Base-by-base conservation (phyloP, 345 rosid species). In the Eutrema japonicum region DNA sequence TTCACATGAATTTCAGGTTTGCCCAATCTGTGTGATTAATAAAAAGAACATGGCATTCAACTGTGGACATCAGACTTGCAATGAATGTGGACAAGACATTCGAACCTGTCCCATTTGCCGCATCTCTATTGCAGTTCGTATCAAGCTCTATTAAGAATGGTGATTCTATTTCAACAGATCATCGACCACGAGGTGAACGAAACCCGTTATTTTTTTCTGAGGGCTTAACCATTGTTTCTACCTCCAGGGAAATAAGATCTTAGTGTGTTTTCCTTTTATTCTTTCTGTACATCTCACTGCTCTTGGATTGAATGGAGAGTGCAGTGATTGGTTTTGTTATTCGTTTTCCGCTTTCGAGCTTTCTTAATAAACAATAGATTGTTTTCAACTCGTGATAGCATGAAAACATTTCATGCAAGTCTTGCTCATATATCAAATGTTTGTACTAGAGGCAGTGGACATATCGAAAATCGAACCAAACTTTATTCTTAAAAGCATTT, bases 41-140 rank as follows among this genome's bases (percentile, higher is more conserved):
- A 70, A 73, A 46, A 88, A 87, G 69, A 79, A 86, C 80, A 83
- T 88, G 96, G 91, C 96, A 70, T 90, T 92, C 51, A 90, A 89
- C 48, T 90, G 98, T 45, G 95, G 98, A 12, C 98, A 92, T 77
- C 96, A 85, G 87, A 88, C 92, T 27, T 92, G 96, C 82, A 78
- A 85, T 52, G 82, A 75, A 18, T 92, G 97, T 72, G 96, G 94
- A 64, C 83, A 92, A 75, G 83, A 76, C 74, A 88, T 89, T 41
- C 65, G 69, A 41, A 37, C 16, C n/a, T 89, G 97, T 78, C 97
- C 94, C 69, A 89, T 92, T 40, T 92, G 97, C 73, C 88, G 95
- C 72, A 73, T 68, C 57, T 27, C 78, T 0, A 85, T 88, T 74
- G 54, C 78, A 55, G 80, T 83, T 3, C 84, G 93, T 82, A 86